Conservation (phyloP, 148 eudicot species). For the Rhododendron griersonianum region DNA sequence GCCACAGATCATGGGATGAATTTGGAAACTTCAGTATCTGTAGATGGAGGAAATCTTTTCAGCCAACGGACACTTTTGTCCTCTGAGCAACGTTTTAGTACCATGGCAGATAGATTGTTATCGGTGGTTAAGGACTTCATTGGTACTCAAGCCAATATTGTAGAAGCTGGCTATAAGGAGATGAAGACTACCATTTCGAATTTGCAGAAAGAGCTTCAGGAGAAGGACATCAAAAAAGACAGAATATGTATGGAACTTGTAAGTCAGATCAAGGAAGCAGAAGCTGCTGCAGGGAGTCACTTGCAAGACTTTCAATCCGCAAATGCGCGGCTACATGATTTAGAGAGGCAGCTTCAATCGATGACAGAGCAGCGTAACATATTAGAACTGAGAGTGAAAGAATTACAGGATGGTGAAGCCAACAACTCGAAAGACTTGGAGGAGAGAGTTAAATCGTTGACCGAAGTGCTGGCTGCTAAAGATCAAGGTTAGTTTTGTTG, state of each 20-base stretch:
- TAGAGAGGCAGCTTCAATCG: slow-evolving; percentile 41
- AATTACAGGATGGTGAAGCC: slow-evolving; percentile 47
- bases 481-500: slow-evolving; percentile 62
- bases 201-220: slow-evolving; percentile 82
- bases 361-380: slow-evolving; percentile 44
- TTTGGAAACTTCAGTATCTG: slow-evolving; percentile 30
- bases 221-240: slow-evolving; percentile 80
- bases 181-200: slow-evolving; percentile 49
- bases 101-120: slow-evolving; percentile 42
- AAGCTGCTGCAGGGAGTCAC: slow-evolving; percentile 53
- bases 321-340: slow-evolving; percentile 40
- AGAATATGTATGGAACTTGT: slow-evolving; percentile 73
- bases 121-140: slow-evolving; percentile 42
- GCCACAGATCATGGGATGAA: slow-evolving; percentile 26
- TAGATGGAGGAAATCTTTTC: slow-evolving; percentile 29
- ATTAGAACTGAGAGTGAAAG: slow-evolving; percentile 52
- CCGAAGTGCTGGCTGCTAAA: slow-evolving; percentile 52
- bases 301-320: slow-evolving; percentile 56
- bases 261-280: slow-evolving; percentile 79
- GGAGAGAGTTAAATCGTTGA: slow-evolving; percentile 57
- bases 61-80: slow-evolving; percentile 21
- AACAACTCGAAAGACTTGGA: slow-evolving; percentile 37
- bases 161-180: slow-evolving; percentile 56
- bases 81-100: slow-evolving; percentile 41
- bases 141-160: slow-evolving; percentile 27